Evolutionary conservation across 2,329 filamentous ascomycete genomes (phyloP), one percentile per base, ranked within the genome.

Genomic region (Diaporthe vexans): DNA sequence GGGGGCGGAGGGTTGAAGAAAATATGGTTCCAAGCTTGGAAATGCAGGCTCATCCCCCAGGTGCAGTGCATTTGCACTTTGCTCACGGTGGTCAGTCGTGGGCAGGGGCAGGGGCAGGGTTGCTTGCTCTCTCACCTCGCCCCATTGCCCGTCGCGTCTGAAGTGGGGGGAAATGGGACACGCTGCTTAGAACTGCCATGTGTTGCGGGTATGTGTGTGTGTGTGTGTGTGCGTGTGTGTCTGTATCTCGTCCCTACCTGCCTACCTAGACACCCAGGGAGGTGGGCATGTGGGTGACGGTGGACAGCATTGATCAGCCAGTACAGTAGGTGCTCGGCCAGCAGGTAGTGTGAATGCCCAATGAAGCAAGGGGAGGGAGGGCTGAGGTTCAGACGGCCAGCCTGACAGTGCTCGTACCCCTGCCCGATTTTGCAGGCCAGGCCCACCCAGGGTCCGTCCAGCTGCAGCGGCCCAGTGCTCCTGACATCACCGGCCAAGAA

Each of bases 401-500:
- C 29, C 29, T 29, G 29, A 37, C 35, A 37, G 35, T 37, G 35
- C n/a, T n/a, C 48, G 29, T n/a, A 52, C 29, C 61, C 61, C 61
- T 65, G 61, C 43, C 43, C 21, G 26, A 51, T 21, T 48, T 63
- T 15, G 43, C 61, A 65, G 43, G 43, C 24, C 61, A 65, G 61
- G 61, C 61, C 61, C 61, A 24, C 63, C 63, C 63, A 54, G 48
- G 46, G 29, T 40, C 48, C 46, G 63, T 40, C 15, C 33, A 37
- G 46, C 46, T n/a, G 61, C 46, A 67, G 13, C 8, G 33, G 33
- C 46, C 61, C 61, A 67, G 63, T 67, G 29, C 61, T 21, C 52
- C 63, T 68, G 63, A 68, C 63, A 68, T 68, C 63, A 68, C 63
- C 63, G 29, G 46, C 46, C 29, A 68, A 33, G 21, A 40, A 68